These are phyloP conservation scores for Leccinum obscurum DNA, from an alignment of 768 basidiomycete species.

Conservation along the genomic window DNA sequence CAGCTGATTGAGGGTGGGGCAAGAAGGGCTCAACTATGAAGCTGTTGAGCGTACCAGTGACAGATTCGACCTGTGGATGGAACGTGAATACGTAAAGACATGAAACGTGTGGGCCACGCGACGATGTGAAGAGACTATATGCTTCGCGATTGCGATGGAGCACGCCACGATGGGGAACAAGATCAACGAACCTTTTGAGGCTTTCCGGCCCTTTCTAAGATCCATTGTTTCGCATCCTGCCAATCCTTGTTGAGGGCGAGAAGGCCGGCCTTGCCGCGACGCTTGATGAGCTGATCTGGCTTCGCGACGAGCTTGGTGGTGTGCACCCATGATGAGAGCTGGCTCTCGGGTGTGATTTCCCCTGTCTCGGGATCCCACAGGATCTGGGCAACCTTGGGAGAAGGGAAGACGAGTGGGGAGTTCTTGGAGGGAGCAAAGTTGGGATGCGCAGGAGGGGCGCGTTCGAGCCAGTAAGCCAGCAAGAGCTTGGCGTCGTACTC, in stretches of 20 bases:
- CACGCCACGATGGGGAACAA: background rate
- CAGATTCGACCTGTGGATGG: conserved; percentile 73
- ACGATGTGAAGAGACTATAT: conserved; percentile 10
- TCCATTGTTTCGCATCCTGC: conserved; percentile 87
- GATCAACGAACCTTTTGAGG: conserved; percentile 63
- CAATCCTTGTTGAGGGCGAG: conserved; percentile 92
- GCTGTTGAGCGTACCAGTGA: conserved; percentile 93
- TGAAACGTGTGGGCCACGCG: conserved; percentile 26
- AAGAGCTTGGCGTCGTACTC: conserved; percentile 99
- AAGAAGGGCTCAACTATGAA: conserved; percentile 99
- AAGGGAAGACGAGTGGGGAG: conserved; percentile 52
- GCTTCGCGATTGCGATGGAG: conserved; percentile 14
- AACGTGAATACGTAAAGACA: conserved; percentile 18
- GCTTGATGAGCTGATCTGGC: conserved; percentile 99
- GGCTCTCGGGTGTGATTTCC: conserved; percentile 55
- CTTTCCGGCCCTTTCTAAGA: conserved; percentile 85
- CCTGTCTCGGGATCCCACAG: conserved; percentile 77
- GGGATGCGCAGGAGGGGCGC: conserved; percentile 77
- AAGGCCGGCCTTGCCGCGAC: conserved; percentile 96
- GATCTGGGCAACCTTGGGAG: conserved; percentile 82
- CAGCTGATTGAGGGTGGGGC: conserved; percentile 89
- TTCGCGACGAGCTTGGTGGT: conserved; percentile 89
- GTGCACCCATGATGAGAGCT: conserved; percentile 80
- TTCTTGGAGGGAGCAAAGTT: conserved; percentile 49
- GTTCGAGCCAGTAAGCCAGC: conserved; percentile 94